Conservation (phyloP, 2,329 filamentous ascomycete species). For the Xylaria sp. region DNA sequence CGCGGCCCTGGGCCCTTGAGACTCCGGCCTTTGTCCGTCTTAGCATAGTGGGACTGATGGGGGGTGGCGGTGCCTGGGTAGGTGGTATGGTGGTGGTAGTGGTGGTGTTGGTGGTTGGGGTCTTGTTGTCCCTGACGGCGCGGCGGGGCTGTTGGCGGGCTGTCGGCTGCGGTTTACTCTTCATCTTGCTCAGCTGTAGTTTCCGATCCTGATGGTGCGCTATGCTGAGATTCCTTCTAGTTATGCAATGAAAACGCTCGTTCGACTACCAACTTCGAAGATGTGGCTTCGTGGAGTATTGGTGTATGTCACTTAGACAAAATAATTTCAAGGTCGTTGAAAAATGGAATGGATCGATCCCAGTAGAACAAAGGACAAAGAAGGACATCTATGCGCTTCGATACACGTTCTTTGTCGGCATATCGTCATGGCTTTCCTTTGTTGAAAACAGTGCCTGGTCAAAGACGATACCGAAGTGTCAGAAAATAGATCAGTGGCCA, state of each 20-base stretch:
- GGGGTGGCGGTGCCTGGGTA: too few species aligned
- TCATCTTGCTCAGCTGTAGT: background rate
- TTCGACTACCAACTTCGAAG: background rate
- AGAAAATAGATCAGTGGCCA: too few species aligned
- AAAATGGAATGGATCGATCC: background rate
- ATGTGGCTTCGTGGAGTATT: background rate
- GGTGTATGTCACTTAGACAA: background rate
- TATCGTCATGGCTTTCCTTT: background rate
- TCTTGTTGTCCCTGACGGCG: slow-evolving; percentile 6
- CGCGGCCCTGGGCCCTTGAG: background rate
- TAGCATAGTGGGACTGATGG: background rate
- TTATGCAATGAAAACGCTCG: background rate
- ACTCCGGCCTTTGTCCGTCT: background rate
- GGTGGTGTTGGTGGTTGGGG: too few species aligned
- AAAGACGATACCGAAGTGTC: too few species aligned
- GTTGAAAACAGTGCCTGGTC: background rate
- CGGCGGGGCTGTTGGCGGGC: slow-evolving; percentile 7
- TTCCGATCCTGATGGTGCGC: background rate
- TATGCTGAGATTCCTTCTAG: background rate
- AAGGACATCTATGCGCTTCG: background rate
- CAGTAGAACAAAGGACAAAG: background rate
- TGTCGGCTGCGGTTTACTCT: background rate
- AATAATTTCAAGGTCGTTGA: background rate
- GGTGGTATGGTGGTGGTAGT: too few species aligned
- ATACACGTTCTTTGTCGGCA: background rate